Evolutionary conservation across 441 rosid genomes (phyloP).

Genomic region (Arabidopsis lyrata): DNA sequence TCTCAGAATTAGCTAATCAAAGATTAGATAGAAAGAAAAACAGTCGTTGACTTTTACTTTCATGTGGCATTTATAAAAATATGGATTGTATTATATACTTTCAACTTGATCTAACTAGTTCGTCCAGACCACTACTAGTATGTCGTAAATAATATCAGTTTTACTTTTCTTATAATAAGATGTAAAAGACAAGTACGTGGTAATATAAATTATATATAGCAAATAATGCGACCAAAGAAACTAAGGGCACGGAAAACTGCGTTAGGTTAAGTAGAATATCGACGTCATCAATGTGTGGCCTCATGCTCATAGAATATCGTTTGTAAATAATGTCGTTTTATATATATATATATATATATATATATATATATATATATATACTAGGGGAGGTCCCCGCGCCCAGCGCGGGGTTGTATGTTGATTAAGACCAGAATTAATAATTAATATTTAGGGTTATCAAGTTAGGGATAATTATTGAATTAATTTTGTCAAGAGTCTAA

Average conservation of each 20-base stretch:
- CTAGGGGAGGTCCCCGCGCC: no score
- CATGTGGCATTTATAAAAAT: not conserved
- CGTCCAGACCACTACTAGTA: not conserved
- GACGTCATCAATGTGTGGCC: not conserved
- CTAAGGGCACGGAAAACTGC: not conserved
- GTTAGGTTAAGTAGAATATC: not conserved
- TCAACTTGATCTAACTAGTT: no score
- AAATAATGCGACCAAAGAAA: not conserved
- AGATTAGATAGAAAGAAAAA: not conserved
- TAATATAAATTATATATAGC: no score
- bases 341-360: no score
- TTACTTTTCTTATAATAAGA: not conserved
- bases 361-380: no score
- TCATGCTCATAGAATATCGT: not conserved
- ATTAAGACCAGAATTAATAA: no score
- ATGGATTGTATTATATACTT: no score
- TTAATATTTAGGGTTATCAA: no score
- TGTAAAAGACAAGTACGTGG: not conserved
- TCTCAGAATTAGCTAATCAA: not conserved
- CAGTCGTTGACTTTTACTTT: not conserved
- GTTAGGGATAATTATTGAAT: no score
- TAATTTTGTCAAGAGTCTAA: no score
- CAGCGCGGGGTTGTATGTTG: no score
- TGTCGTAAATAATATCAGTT: not conserved
- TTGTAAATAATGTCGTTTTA: no score